Evolutionary conservation across 306 rosid species (phyloP).

Genomic region (Cucurbita pepo): DNA sequence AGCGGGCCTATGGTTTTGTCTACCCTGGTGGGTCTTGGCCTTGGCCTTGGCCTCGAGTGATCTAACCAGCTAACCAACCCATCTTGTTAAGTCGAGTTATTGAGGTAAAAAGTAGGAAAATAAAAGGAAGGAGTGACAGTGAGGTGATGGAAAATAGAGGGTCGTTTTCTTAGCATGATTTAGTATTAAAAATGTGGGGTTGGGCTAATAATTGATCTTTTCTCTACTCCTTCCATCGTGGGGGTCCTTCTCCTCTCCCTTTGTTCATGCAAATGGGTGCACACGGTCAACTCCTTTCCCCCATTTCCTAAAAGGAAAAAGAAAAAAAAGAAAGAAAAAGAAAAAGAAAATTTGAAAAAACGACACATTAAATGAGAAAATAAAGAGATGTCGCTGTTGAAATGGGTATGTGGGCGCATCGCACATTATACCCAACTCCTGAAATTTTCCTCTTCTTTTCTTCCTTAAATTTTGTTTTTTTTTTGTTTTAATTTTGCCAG

Average conservation of each 20-base stretch:
- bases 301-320: not conserved
- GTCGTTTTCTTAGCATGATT: not conserved
- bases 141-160: not conserved
- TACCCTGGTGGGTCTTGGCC: too few relatives aligned
- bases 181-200: not conserved
- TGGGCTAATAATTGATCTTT: not conserved
- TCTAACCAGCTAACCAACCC: too few relatives aligned
- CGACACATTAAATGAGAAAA: not conserved
- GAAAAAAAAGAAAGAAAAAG: not conserved
- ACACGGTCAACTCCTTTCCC: constrained; percentile 6
- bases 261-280: constrained; percentile 22
- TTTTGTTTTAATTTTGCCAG: too few relatives aligned
- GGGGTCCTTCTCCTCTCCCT: constrained; percentile 5
- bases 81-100: too few relatives aligned
- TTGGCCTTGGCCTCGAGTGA: too few relatives aligned
- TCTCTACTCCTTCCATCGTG: not conserved
- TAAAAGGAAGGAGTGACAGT: not conserved
- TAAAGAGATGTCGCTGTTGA: not conserved
- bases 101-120: too few relatives aligned
- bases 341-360: not conserved
- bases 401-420: not conserved
- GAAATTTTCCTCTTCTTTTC: not conserved
- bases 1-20: too few relatives aligned
- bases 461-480: not conserved
- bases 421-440: not conserved